These are phyloP conservation scores for Discostella stelligera DNA, from an alignment of 352 stramenopile species.

Conservation along the genomic window DNA sequence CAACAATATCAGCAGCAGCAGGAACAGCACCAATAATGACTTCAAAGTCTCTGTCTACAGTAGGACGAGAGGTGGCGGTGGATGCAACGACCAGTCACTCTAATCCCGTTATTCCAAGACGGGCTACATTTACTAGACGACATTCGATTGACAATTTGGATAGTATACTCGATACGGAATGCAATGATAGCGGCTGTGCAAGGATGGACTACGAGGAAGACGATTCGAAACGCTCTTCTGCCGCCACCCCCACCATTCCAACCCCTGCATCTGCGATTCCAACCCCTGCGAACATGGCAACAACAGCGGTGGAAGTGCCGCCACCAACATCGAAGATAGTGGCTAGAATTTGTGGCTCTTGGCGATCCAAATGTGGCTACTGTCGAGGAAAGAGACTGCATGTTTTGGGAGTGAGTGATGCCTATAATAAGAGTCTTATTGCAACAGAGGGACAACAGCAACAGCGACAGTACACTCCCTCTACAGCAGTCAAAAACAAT, in stretches of 20 bases:
- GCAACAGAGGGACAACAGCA: constrained; percentile 13
- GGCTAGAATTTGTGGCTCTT: constrained; percentile 60
- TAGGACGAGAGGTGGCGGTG: background rate
- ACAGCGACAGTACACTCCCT: background rate
- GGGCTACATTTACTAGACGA: constrained; percentile 1
- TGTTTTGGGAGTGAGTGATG: constrained; percentile 47
- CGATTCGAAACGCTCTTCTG: background rate
- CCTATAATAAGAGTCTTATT: constrained; percentile 26
- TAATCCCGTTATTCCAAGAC: background rate
- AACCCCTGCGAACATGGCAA: no score
- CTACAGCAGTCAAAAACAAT: background rate
- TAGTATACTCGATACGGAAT: background rate
- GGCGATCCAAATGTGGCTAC: constrained; percentile 69
- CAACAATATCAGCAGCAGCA: no score
- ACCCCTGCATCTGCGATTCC: no score
- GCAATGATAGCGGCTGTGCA: background rate
- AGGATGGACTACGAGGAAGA: background rate
- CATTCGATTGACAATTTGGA: constrained; percentile 3
- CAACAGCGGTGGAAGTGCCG: background rate
- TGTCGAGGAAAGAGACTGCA: constrained; percentile 58
- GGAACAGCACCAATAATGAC: background rate
- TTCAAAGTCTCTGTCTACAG: background rate
- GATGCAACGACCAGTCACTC: background rate
- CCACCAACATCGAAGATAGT: constrained; percentile 17
- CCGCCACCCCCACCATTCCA: background rate